Base-by-base conservation (phyloP, 192 early-diverging fungal species). In the Backusella mclennaniae region DNA sequence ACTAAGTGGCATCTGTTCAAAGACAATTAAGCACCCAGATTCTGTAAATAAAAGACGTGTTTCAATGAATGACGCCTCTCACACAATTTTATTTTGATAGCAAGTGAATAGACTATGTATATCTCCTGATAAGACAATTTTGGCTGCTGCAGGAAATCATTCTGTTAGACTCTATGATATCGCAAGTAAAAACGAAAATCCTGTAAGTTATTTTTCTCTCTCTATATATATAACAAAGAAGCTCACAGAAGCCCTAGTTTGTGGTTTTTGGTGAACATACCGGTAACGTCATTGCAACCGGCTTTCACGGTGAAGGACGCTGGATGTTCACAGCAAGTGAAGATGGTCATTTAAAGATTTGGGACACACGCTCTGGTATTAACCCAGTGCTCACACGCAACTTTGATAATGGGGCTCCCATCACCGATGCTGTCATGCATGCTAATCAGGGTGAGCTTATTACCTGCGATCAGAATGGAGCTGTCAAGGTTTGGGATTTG, bases 91-190 rank as follows among this genome's bases (percentile, higher is more conserved):
- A 19, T 33, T 19, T 31, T 67, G 67, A 33, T 73, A 95, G 94
- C 94, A 96, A 91, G 93, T 96, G 23, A 96, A 96, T 80, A 80
- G 91, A 63, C 82, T 96, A 35, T 90, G 90, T 42, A 95, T 96
- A 12, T 95, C 95, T 14, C 94, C 94, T 8, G 95, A 96, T 79
- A 96, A 96, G 74, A 87, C 94, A 26, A 92, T 90, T 78, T 80
- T 96, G 17, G 95, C 91, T 15, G 95, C 95, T 12, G 94, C 94
- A 33, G 94, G 93, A 83, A 94, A 96, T 74, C 94, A 94, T 71
- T 88, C 90, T 82, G 90, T 96, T 38, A 85, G 93, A 67, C 79
- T 96, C 38, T 96, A 94, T 75, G 95, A 96, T 74, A 94, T 95
- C 69, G 93, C 93, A 71, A 90, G 90, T 17, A 86, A 86, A 73